Conservation (phyloP, 495 filamentous ascomycete genomes). For the Sphaerosporella brunnea region DNA sequence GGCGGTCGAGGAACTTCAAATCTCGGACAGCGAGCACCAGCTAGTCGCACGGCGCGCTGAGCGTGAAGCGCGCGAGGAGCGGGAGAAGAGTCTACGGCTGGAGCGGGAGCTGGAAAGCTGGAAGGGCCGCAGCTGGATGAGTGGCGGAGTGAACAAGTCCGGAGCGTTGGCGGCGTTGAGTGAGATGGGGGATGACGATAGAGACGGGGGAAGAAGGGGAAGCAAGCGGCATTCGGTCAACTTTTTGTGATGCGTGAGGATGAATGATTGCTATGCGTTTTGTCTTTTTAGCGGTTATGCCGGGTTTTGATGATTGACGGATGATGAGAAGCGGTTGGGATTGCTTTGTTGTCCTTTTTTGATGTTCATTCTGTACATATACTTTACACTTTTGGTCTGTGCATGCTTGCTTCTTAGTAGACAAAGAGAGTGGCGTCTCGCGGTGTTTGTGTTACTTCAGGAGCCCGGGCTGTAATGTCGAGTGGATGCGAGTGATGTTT, state of each 20-base stretch:
- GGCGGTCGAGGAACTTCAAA: slow-evolving; percentile 85
- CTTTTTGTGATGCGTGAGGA: slow-evolving; percentile 21
- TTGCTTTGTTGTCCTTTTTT: no score
- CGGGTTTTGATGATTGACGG: no score
- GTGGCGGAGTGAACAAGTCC: slow-evolving; percentile 37
- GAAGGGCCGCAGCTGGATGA: slow-evolving; percentile 58
- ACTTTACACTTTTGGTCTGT: no score
- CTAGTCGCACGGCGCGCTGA: slow-evolving; percentile 67
- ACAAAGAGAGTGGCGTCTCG: no score
- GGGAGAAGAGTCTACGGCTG: slow-evolving; percentile 59
- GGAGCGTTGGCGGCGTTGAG: slow-evolving; percentile 20
- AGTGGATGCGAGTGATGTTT: no score
- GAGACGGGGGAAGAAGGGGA: slow-evolving; percentile 10
- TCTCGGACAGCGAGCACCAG: slow-evolving; percentile 62
- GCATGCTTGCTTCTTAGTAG: no score
- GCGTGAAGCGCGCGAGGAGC: slow-evolving; percentile 76
- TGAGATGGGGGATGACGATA: slow-evolving; percentile 20
- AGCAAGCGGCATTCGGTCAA: slow-evolving; percentile 24
- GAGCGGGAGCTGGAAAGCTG: slow-evolving; percentile 79
- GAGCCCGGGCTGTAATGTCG: no score
- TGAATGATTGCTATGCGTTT: no score
- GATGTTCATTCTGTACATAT: no score
- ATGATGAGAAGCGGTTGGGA: no score
- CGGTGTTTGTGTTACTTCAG: no score
- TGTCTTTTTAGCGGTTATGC: no score